Evolutionary conservation across 306 rosid species (phyloP), one percentile per base, ranked within the genome.

Genomic region (Mimosa pudica): DNA sequence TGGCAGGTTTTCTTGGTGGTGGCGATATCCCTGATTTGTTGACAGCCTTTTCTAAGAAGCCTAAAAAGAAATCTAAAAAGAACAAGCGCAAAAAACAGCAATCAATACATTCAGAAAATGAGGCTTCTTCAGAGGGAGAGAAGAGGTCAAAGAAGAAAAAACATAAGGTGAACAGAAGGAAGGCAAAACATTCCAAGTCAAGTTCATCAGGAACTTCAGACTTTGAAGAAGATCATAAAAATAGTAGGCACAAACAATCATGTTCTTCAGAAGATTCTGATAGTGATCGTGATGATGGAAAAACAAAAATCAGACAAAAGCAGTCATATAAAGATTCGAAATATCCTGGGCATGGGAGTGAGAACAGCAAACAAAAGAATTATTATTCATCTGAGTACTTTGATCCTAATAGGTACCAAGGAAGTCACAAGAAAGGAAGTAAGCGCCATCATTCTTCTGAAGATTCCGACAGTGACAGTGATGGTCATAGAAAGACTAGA

Each of bases 1-100:
- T 82, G 75, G 75, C 74, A 95, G 98, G 98, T 71, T 95, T 95
- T 79, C 97, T 95, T 44, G 63, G 89, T 44, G 91, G 85, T 81
- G 92, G 85, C 20, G 71, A 67, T 78, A 86, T 95, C 80, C 97
- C 98, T 2, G 90, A 87, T 70, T 81, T 95, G 68, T 86, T 92
- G 84, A 81, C 90, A 71, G 86, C 82, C 82, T 86, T 92, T 63
- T 79, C 97, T 67, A 84, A 81, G 86, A 92, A 91, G 87, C 89
- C 98, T 13, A 89, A 70, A 46, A 70, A 81, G 81, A 90, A 92
- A 86, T 85, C 78, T 70, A 91, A 87, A 83, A 89, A 86, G 85
- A 85, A 63, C 10, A 89, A 85, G 82, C 92, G 60, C 83, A 88
- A 89, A 84, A 83, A 10, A 79, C 49, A 67, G 44, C 82, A 60